Base-by-base conservation (phyloP, 495 filamentous ascomycete species). In the Xylaria castorea region DNA sequence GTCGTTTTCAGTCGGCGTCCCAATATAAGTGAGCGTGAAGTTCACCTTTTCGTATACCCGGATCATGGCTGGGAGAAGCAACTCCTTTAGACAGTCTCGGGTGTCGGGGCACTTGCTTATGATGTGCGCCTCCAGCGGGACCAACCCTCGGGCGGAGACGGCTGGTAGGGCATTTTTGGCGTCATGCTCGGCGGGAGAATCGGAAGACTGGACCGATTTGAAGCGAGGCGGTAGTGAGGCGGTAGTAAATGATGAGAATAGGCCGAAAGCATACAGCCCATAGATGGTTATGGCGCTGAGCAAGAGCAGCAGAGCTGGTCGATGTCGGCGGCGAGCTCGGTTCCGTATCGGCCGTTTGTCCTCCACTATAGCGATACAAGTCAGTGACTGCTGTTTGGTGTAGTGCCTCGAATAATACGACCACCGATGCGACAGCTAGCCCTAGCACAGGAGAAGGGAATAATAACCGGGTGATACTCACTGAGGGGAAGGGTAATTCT, bases 51-150 rank as follows among this genome's bases (percentile, higher is more conserved):
- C 87, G 68, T 87, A 86, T 27, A 95, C 87, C 61, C 90, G 86
- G 80, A 92, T 89, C 94, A 99, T 97, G 3, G 93, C 88, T 2
- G 97, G 96, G 2, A 97, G 83, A 18, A 98, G 87, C 70, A 99
- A 79, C 66, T 95, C 84, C 61, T 89, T 88, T 7, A 99, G 85
- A 78, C 96, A 98, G 78, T 91, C 91, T 78, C 83, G 87, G 3
- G 93, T 92, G 80, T 97, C 93, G 1, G 96, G 96, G 76, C 96
- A 99, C 84, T 98, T 97, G 81, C 91, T 92, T 92, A 97, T 97
- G 72, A 97, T 92, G 77, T 97, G 93, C 68, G 93, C 92, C 78
- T 99, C 96, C 11, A 99, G 84, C 4, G 94, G 91, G 14, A 97
- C 91, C 64, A 79, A 71, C 40, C 71, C 71, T 58, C 68, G 34